phyloP scores from a whole-genome alignment of 345 rosid genomes.

The Gynandropsis gynandra region DNA sequence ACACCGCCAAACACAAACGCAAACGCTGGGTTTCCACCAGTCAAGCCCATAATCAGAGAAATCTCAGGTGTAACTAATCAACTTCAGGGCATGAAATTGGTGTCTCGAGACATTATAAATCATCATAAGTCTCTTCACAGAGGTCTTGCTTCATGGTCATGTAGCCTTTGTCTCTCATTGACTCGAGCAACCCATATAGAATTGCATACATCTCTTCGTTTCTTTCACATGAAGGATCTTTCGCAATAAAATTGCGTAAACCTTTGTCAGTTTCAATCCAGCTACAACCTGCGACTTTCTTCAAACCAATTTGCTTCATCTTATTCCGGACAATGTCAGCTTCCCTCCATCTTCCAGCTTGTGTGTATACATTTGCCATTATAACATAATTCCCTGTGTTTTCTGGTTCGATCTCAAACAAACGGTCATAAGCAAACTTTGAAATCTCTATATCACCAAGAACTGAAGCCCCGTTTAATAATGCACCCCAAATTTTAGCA shows the following conservation, averaged over 20 bases:
- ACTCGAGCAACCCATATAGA: slow-evolving; percentile 40
- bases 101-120: not conserved
- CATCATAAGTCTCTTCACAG: slow-evolving; percentile 24
- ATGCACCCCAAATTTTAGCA: slow-evolving; percentile 81
- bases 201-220: slow-evolving; percentile 32
- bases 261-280: slow-evolving; percentile 56
- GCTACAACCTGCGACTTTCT: slow-evolving; percentile 70
- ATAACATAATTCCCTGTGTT: slow-evolving; percentile 64
- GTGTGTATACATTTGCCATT: slow-evolving; percentile 75
- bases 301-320: slow-evolving; percentile 53
- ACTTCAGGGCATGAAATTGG: not conserved
- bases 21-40: too few relatives aligned
- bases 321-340: slow-evolving; percentile 59
- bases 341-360: slow-evolving; percentile 79
- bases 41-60: too few relatives aligned
- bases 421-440: slow-evolving; percentile 43
- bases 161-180: slow-evolving; percentile 42
- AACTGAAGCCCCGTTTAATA: slow-evolving; percentile 74
- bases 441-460: slow-evolving; percentile 61
- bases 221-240: slow-evolving; percentile 38
- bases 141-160: slow-evolving; percentile 25
- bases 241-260: slow-evolving; percentile 37
- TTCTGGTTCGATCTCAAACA: slow-evolving; percentile 70
- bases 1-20: too few relatives aligned
- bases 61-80: not conserved